These are phyloP conservation scores for Wickerhamiella azymoides DNA, from an alignment of 805 yeast species.

Conservation along the genomic window DNA sequence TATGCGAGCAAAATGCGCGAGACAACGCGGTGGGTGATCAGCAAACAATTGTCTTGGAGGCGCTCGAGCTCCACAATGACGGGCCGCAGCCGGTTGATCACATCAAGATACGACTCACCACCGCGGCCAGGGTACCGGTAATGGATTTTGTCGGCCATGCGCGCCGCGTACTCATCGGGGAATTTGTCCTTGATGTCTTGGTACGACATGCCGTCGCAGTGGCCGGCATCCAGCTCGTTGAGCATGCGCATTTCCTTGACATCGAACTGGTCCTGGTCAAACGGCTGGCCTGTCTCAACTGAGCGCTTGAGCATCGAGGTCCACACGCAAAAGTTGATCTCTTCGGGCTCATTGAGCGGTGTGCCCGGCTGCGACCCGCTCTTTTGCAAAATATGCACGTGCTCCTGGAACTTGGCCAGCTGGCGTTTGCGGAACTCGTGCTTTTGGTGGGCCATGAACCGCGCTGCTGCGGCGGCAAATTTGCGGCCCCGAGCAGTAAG, in stretches of 20 bases:
- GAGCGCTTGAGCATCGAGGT: slow-evolving; percentile 75
- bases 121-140: slow-evolving; percentile 96
- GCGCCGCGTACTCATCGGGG: slow-evolving; percentile 68
- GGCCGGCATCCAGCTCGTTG: slow-evolving; percentile 88
- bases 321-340: slow-evolving; percentile 80
- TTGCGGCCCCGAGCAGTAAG: slow-evolving; percentile 66
- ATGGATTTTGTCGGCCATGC: slow-evolving; percentile 62
- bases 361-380: slow-evolving; percentile 24
- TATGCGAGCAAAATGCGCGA: slow-evolving; percentile 78
- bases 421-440: slow-evolving; percentile 52
- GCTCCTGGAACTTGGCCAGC: slow-evolving; percentile 36
- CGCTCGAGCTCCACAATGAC: slow-evolving; percentile 87
- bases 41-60: slow-evolving; percentile 70
- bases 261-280: slow-evolving; percentile 61
- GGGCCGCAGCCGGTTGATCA: slow-evolving; percentile 76
- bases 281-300: slow-evolving; percentile 60
- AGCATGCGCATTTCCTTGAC: slow-evolving; percentile 84
- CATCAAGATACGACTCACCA: slow-evolving; percentile 91
- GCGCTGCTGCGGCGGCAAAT: slow-evolving; percentile 58
- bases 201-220: slow-evolving; percentile 85
- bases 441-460: slow-evolving; percentile 60
- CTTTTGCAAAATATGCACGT: slow-evolving; percentile 30
- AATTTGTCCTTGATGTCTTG: slow-evolving; percentile 58
- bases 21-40: slow-evolving; percentile 83
- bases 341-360: slow-evolving; percentile 34